Percentiles rank a stretch among this genome's conserved stretches.
Conservation (phyloP, 176 grass and related monocot genomes). For the Raddia guianensis region DNA sequence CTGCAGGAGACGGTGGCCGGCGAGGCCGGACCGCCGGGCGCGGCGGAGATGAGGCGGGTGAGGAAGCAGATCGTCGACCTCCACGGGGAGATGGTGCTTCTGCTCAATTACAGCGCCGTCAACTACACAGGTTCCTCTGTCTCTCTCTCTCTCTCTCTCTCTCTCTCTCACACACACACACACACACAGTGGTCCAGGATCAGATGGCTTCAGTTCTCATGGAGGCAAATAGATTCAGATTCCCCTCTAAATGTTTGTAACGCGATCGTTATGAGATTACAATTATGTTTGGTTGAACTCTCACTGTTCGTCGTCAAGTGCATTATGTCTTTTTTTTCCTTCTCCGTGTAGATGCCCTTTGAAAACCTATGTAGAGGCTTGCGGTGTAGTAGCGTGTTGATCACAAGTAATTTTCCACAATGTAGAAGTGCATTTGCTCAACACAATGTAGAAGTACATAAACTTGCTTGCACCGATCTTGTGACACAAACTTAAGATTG, state of each 20-base stretch:
- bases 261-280: too few relatives aligned
- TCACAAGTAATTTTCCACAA: too few relatives aligned
- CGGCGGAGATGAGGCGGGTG: slow-evolving; percentile 37
- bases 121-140: slow-evolving; percentile 74
- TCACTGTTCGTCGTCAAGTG: not conserved
- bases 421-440: too few relatives aligned
- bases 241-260: too few relatives aligned
- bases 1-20: slow-evolving; percentile 48
- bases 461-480: too few relatives aligned
- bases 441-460: too few relatives aligned
- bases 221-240: not conserved
- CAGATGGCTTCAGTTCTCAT: not conserved
- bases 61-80: slow-evolving; percentile 74
- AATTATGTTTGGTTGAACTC: too few relatives aligned
- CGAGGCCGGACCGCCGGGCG: not conserved
- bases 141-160: not conserved
- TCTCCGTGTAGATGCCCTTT: too few relatives aligned
- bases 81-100: slow-evolving; percentile 81
- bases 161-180: too few relatives aligned
- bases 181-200: not conserved
- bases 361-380: too few relatives aligned
- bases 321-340: not conserved
- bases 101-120: slow-evolving; percentile 77
- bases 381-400: too few relatives aligned
- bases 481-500: too few relatives aligned